Evolutionary conservation across 108 stramenopile species (phyloP).

Genomic region (Stephanodiscus triporus): DNA sequence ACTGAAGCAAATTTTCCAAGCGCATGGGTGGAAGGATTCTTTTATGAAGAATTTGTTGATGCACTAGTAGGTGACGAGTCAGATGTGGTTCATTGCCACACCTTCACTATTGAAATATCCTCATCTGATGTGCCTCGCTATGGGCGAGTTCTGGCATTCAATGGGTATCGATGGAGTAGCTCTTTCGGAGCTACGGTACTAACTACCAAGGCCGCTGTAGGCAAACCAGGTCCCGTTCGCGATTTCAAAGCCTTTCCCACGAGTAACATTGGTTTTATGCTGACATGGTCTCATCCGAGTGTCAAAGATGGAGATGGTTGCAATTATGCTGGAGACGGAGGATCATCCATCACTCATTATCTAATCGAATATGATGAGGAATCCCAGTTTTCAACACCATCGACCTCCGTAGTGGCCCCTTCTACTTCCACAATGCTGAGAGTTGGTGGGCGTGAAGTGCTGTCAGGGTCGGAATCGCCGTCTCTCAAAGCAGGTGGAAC

Average conservation of each 20-base stretch:
- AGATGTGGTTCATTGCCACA: constrained; percentile 53
- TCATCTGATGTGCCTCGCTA: constrained; percentile 54
- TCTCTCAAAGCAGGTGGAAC: constrained; percentile 58
- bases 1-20: constrained; percentile 40
- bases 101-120: constrained; percentile 58
- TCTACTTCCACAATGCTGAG: constrained; percentile 40
- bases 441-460: constrained; percentile 78
- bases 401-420: constrained; percentile 52
- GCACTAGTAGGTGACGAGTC: constrained; percentile 1
- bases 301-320: constrained; percentile 48
- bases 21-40: constrained; percentile 36
- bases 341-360: constrained; percentile 74
- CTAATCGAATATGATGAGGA: constrained; percentile 82
- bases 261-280: constrained; percentile 68
- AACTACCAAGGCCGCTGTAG: constrained; percentile 23
- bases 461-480: constrained; percentile 69
- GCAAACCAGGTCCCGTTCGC: constrained; percentile 42
- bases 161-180: constrained; percentile 69
- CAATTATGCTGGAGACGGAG: constrained; percentile 82
- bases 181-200: background rate
- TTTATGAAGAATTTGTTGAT: constrained; percentile 27
- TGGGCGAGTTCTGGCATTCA: constrained; percentile 75
- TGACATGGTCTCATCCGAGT: constrained; percentile 69
- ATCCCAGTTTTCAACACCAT: constrained; percentile 69
- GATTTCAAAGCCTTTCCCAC: constrained; percentile 48